These are phyloP conservation scores for Vinca major DNA, from an alignment of 305 asterid genomes.

Conservation along the genomic window DNA sequence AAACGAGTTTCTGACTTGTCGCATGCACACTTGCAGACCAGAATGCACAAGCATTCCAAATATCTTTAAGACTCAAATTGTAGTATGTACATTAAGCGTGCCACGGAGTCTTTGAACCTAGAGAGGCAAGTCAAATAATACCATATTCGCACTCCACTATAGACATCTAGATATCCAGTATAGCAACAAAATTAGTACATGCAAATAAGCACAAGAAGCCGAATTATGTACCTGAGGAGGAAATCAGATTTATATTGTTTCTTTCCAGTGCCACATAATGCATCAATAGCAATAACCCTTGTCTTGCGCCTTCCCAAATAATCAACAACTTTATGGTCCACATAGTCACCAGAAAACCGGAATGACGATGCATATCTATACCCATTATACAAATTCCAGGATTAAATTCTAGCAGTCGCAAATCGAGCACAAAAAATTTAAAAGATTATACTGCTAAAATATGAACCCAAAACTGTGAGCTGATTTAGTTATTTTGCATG, in stretches of 20 bases:
- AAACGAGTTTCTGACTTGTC: not conserved
- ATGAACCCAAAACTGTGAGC: not conserved
- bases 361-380: slow-evolving; percentile 65
- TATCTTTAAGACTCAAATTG: not conserved
- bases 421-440: not conserved
- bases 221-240: slow-evolving; percentile 40
- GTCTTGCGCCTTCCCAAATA: slow-evolving; percentile 60
- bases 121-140: not conserved
- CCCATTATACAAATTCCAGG: not conserved
- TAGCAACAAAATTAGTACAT: not conserved
- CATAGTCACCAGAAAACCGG: slow-evolving; percentile 49
- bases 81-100: not conserved
- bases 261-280: slow-evolving; percentile 57
- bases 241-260: slow-evolving; percentile 47
- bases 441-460: not conserved
- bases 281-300: slow-evolving; percentile 82
- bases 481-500: not conserved
- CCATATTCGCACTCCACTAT: not conserved
- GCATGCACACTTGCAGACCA: not conserved
- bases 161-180: not conserved
- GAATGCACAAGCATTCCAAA: not conserved
- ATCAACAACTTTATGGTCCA: slow-evolving; percentile 48
- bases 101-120: not conserved
- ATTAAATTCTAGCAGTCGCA: not conserved
- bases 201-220: not conserved